Base-by-base conservation (phyloP, 129 eudicot genomes). In the Tanacetum coccineum region DNA sequence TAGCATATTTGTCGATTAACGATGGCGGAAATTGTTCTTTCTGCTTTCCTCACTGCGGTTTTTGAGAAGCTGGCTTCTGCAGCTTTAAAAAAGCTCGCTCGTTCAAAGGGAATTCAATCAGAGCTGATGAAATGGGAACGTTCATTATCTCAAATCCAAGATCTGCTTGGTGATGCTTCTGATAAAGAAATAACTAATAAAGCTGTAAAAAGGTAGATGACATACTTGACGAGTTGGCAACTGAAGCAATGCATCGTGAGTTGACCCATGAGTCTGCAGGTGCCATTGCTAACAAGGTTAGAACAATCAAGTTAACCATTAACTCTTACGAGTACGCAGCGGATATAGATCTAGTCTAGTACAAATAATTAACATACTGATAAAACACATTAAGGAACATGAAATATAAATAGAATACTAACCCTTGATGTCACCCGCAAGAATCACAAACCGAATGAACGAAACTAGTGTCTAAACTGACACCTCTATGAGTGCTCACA, bases 181-280 rank as follows among this genome's bases (percentile, higher is more conserved):
- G 40, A 36, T 36, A 36, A 6, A 36, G 40, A 36, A 36, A 36
- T 36, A 36, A 36, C 40, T 36, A 6, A 36, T 3, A 6, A 36
- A 36, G 40, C 40, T 36, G 40, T 36, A 3, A 36, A 36, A 36
- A 9, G 40, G 9, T 36, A 9, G 56, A 50, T 11, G 11, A 15
- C 56, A 15, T 15, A 50, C 56, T 50, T 0, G 20, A 50, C 7
- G 68, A 64, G 10, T 64, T 64, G 28, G 32, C 39, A 17, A 40
- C 51, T 8, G 54, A 64, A 64, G 36, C 68, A 11, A 64, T 45
- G 17, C 54, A 45, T 22, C 68, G 9, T 64, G 68, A 64, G 68
- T 64, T 64, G 15, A 44, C 14, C 47, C 25, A 59, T 0, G 12
- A 32, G 15, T 59, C 47, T 12, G n/a, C n/a, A n/a, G 22, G 17